These are phyloP conservation scores for Penicillium antarcticum DNA, from an alignment of 495 filamentous ascomycete genomes.

Conservation along the genomic window DNA sequence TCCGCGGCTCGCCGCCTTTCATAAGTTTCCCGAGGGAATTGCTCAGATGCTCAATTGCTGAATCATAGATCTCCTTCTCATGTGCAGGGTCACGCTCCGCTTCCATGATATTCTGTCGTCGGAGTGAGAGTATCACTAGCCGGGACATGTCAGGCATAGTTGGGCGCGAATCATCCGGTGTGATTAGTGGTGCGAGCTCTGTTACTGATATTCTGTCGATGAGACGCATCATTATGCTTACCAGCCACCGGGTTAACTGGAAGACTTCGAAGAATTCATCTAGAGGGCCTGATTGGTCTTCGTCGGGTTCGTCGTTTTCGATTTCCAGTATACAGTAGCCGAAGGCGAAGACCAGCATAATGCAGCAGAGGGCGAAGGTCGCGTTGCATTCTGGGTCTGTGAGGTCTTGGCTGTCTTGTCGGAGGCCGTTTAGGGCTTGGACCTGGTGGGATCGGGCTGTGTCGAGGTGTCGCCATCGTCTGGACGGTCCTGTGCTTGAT, in stretches of 20 bases:
- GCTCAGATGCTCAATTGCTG: slow-evolving; percentile 30
- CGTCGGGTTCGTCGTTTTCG: slow-evolving; percentile 12
- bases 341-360: slow-evolving; percentile 45
- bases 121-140: slow-evolving; percentile 30
- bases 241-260: slow-evolving; percentile 35
- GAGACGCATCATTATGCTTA: slow-evolving; percentile 27
- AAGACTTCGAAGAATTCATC: slow-evolving; percentile 45
- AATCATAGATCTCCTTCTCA: slow-evolving; percentile 26
- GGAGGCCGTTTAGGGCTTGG: slow-evolving; percentile 34
- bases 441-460: slow-evolving; percentile 36
- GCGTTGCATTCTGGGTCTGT: slow-evolving; percentile 40
- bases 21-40: slow-evolving; percentile 28
- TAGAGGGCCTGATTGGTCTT: slow-evolving; percentile 19
- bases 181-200: slow-evolving; percentile 31
- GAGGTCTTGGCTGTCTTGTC: slow-evolving; percentile 18
- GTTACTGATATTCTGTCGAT: slow-evolving; percentile 33
- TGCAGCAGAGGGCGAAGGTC: slow-evolving; percentile 42
- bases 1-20: slow-evolving; percentile 33
- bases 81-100: slow-evolving; percentile 22
- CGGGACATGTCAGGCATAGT: slow-evolving; percentile 39
- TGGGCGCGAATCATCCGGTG: slow-evolving; percentile 17
- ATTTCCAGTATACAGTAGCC: slow-evolving; percentile 32
- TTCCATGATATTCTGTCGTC: slow-evolving; percentile 27
- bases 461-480: slow-evolving; percentile 24
- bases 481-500: slow-evolving; percentile 5